A percentile compares a stretch with the other conserved stretches of the same genome.
phyloP scores from a whole-genome alignment of 2,329 filamentous ascomycete genomes.

The Beauveria australis region DNA sequence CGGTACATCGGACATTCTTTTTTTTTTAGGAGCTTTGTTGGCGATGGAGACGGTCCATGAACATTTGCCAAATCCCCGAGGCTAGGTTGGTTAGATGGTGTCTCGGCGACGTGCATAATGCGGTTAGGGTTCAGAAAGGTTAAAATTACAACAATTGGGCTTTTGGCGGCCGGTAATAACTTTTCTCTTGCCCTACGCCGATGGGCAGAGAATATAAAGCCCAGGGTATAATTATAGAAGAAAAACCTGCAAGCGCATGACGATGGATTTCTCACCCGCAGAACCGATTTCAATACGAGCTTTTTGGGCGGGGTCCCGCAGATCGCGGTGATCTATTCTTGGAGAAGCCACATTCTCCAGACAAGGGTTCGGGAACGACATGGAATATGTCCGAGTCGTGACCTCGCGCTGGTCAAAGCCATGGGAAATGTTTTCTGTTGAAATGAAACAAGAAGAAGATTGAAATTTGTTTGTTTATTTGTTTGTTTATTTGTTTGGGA shows the following conservation, averaged over 20 bases:
- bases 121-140: no score
- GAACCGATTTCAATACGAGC: constrained; percentile 1
- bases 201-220: neutral
- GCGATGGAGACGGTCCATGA: neutral
- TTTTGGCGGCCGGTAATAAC: neutral
- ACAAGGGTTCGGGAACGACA: neutral
- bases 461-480: no score
- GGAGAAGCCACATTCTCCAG: neutral
- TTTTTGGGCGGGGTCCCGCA: constrained; percentile 1
- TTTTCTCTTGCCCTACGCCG: neutral
- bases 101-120: neutral
- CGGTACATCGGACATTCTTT: neutral
- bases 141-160: no score
- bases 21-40: no score
- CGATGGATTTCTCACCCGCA: neutral
- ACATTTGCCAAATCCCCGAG: no score
- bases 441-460: no score
- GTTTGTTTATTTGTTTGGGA: no score
- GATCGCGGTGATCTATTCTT: constrained; percentile 9
- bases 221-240: neutral
- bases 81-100: neutral
- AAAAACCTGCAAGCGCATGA: neutral
- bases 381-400: neutral
- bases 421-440: neutral
- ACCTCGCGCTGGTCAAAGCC: no score